phyloP scores from a whole-genome alignment of 345 rosid genomes.

The Clausena lansium region DNA sequence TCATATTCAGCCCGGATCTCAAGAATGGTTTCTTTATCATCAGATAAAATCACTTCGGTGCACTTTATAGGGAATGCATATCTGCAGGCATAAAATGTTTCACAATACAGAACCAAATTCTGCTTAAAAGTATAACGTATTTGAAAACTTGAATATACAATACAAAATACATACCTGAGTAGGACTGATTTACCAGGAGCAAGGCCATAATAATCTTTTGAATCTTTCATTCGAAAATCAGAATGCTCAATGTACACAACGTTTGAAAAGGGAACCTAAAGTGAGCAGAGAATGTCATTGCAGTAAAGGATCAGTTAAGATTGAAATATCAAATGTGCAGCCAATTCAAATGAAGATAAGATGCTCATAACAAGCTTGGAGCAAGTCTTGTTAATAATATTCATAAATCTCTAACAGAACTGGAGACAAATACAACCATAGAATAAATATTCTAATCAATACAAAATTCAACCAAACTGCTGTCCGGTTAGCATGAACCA shows the following conservation, averaged over 20 bases:
- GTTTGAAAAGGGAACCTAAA: constrained; percentile 75
- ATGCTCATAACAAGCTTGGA: not conserved
- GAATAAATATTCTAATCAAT: not conserved
- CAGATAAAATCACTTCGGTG: constrained; percentile 62
- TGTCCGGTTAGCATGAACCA: not conserved
- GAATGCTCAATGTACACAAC: constrained; percentile 80
- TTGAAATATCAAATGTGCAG: not conserved
- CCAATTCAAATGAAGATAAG: not conserved
- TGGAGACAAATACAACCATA: not conserved
- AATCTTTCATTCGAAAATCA: constrained; percentile 92
- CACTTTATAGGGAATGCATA: constrained; percentile 76
- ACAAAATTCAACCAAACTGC: not conserved
- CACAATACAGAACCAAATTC: constrained; percentile 6
- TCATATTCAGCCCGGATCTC: constrained; percentile 88
- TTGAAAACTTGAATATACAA: not conserved
- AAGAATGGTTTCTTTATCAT: constrained; percentile 68
- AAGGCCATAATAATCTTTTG: constrained; percentile 92
- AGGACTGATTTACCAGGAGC: constrained; percentile 92
- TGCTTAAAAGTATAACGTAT: not conserved
- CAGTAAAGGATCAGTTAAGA: not conserved
- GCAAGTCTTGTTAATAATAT: not conserved
- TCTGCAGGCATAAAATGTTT: constrained; percentile 29
- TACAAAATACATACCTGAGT: constrained; percentile 52
- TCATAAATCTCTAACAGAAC: not conserved
- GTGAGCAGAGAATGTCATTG: not conserved